phyloP scores from a whole-genome alignment of 768 basidiomycete genomes.

The Psilocybe tampanensis region DNA sequence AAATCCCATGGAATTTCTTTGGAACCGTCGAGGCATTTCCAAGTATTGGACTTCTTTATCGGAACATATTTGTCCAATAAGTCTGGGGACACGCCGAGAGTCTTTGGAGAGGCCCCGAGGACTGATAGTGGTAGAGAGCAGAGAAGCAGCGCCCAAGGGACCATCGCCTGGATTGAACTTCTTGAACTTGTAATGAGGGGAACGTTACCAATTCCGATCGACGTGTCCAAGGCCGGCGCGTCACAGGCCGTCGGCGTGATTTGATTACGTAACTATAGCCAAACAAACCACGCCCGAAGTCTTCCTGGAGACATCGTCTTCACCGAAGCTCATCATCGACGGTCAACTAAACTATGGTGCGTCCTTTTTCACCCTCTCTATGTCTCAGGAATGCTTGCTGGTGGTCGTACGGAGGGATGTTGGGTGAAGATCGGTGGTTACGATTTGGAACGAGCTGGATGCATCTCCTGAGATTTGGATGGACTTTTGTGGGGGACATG shows the following conservation, averaged over 20 bases:
- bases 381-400: conserved; percentile 1
- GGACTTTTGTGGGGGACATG: conserved; percentile 18
- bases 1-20: conserved; percentile 77
- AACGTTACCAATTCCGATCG: conserved; percentile 20
- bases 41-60: conserved; percentile 48
- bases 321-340: conserved; percentile 39
- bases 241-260: conserved; percentile 4
- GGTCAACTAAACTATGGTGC: conserved; percentile 47
- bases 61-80: conserved; percentile 60
- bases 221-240: conserved; percentile 43
- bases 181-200: conserved; percentile 9
- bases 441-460: conserved; percentile 37
- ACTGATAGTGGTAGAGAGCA: conserved; percentile 42
- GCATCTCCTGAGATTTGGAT: conserved; percentile 36
- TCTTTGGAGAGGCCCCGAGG: conserved; percentile 46
- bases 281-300: conserved; percentile 43
- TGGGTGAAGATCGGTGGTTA: conserved; percentile 1
- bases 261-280: conserved; percentile 33
- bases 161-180: conserved; percentile 39
- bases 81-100: conserved; percentile 58
- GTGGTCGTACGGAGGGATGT: conserved; percentile 2
- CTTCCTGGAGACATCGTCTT: conserved; percentile 22
- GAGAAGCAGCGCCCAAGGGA: conserved; percentile 53
- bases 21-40: conserved; percentile 83
- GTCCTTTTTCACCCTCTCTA: conserved; percentile 23